Base-by-base conservation (phyloP, 139 green algal species). In the Limnomonas spitsbergensis region DNA sequence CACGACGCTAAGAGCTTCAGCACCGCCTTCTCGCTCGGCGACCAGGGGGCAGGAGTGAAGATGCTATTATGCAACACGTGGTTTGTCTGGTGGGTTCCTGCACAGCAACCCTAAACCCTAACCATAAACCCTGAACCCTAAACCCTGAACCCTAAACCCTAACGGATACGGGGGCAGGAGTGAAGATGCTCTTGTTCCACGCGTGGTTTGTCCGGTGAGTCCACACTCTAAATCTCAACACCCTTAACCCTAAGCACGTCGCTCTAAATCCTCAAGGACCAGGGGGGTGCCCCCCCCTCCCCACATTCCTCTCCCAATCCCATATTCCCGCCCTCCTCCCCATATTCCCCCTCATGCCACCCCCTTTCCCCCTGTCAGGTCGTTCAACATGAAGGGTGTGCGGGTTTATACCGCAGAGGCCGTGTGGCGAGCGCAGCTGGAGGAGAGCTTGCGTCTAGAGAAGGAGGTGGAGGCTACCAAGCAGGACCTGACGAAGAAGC, bases 21-120 rank as follows among this genome's bases (percentile, higher is more conserved):
- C 37, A 66, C 79, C 7, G 75, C 87, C 39, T 90, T 88, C 69
- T 80, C 66, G 27, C 75, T 90, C 37, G 83, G 81, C 0, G 82
- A 90, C 36, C 80, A 86, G 71, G 82, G 82, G 26, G 70, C 54
- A 20, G 81, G 81, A 40, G 78, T 87, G 14, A 82, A 82, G 38
- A 40, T 35, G 24, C 54, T 88, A 4, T 9, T 82, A 36, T 1
- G 0, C 3, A 29, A 69, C 27, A 73, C 61, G 39, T 85, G 78
- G 77, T 74, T 71, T 36, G 42, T 88, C 35, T 83, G 73, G 75
- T 38, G 36, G 61, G 39, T 32, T 52, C 4, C 1, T 67, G 32
- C 1, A 7, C 32, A 34, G n/a, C 40, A 53, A n/a, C n/a, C n/a
- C n/a, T n/a, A n/a, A n/a, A n/a, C n/a, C n/a, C n/a, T n/a, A n/a